Conservation (phyloP, 2,329 filamentous ascomycete species). For the Huntiella abstrusa region DNA sequence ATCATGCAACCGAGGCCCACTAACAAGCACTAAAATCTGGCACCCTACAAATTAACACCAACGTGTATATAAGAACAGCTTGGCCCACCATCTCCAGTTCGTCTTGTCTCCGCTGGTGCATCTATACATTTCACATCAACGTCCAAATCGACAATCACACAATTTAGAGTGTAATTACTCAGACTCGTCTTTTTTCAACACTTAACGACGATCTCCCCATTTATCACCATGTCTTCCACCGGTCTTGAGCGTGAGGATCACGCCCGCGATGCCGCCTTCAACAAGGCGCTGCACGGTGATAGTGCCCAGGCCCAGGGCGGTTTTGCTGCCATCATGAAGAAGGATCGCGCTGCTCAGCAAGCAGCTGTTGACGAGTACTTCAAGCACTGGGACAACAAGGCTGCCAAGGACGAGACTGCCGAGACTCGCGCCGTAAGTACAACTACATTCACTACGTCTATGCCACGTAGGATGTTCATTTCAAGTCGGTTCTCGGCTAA, state of each 20-base stretch:
- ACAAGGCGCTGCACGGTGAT: slow-evolving; percentile 64
- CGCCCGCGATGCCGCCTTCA: slow-evolving; percentile 73
- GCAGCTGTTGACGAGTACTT: slow-evolving; percentile 82
- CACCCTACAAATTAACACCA: no score
- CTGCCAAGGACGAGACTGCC: slow-evolving; percentile 59
- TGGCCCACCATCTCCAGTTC: background rate
- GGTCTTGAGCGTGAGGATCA: slow-evolving; percentile 63
- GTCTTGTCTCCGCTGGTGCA: no score
- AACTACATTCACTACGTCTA: background rate
- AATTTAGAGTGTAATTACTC: no score
- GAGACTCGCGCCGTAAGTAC: slow-evolving; percentile 54
- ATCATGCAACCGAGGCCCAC: no score
- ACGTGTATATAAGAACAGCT: no score
- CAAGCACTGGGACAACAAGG: slow-evolving; percentile 89
- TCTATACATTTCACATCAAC: no score
- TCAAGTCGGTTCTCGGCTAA: background rate
- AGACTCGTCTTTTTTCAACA: slow-evolving; percentile 9
- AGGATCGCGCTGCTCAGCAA: slow-evolving; percentile 57
- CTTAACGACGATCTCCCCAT: slow-evolving; percentile 1
- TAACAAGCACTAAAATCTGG: no score
- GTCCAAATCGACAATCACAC: no score
- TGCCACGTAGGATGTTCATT: background rate
- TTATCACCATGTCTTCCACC: slow-evolving; percentile 8
- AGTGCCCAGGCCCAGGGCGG: slow-evolving; percentile 53
- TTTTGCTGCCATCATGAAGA: slow-evolving; percentile 66